Evolutionary conservation across 495 filamentous ascomycete species (phyloP).

Genomic region (Umbilicaria muhlenbergii): DNA sequence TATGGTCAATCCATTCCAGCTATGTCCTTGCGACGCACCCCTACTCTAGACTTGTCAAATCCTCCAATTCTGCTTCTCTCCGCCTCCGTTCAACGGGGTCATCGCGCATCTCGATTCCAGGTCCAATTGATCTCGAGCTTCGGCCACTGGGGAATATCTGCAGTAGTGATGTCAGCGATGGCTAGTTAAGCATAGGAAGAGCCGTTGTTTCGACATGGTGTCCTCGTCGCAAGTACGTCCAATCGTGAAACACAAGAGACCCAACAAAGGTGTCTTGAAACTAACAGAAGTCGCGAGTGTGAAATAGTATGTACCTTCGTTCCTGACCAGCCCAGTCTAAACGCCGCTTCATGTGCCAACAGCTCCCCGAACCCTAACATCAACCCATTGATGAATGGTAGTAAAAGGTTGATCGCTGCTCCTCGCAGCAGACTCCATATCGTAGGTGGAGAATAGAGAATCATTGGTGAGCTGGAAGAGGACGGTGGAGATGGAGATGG

Average conservation of each 20-base stretch:
- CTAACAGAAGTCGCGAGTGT: neutral
- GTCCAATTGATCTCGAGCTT: conserved; percentile 40
- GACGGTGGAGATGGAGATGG: conserved; percentile 42
- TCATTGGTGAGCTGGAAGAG: conserved; percentile 56
- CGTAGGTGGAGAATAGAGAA: conserved; percentile 81
- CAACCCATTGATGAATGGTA: conserved; percentile 94
- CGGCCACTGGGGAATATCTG: conserved; percentile 54
- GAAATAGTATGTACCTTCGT: conserved; percentile 57
- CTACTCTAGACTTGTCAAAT: conserved; percentile 32
- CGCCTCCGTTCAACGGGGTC: conserved; percentile 33
- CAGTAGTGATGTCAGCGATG: neutral
- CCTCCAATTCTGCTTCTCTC: conserved; percentile 27
- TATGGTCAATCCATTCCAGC: neutral
- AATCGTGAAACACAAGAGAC: too few relatives aligned
- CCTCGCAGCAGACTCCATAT: conserved; percentile 72
- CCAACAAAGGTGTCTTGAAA: too few relatives aligned
- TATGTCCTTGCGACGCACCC: neutral
- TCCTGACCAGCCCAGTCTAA: conserved; percentile 77
- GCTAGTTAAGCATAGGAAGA: neutral
- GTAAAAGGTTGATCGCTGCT: conserved; percentile 81
- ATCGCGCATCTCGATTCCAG: conserved; percentile 47
- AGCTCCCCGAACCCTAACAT: conserved; percentile 98
- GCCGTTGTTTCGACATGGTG: neutral
- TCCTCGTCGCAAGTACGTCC: neutral
- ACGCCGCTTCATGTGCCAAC: conserved; percentile 89